Evolutionary conservation across 1,284 basidiomycete species (phyloP).

Genomic region (Ustilago tritici): DNA sequence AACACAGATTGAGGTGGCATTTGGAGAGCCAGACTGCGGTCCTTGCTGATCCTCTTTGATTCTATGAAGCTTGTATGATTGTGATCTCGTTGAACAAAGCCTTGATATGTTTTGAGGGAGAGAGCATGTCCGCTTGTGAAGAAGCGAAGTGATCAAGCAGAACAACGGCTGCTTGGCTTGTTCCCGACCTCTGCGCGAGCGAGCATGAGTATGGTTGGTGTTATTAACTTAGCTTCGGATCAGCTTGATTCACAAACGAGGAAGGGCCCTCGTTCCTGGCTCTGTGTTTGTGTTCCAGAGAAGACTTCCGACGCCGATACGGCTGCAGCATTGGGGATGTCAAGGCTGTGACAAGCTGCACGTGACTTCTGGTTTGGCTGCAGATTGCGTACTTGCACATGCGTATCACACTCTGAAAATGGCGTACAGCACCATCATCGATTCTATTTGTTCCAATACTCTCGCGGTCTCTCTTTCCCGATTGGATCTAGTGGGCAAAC

Average conservation of each 20-base stretch:
- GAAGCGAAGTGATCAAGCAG: not conserved
- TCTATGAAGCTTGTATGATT: not conserved
- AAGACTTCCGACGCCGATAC: too few relatives aligned
- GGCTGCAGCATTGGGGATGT: not conserved
- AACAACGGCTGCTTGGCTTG: not conserved
- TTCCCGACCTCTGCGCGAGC: not conserved
- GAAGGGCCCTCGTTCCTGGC: not conserved
- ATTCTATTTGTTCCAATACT: not conserved
- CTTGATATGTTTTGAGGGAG: not conserved
- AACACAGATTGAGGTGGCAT: not conserved
- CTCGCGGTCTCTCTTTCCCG: not conserved
- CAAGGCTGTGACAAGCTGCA: not conserved
- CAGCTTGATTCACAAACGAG: not conserved
- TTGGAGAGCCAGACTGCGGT: not conserved
- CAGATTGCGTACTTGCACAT: not conserved
- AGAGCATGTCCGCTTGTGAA: not conserved
- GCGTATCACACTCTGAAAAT: not conserved
- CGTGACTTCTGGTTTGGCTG: not conserved
- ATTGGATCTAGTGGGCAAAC: not conserved
- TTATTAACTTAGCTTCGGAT: not conserved
- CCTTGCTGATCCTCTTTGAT: not conserved
- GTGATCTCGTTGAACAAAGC: too few relatives aligned
- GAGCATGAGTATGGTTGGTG: not conserved
- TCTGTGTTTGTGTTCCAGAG: not conserved
- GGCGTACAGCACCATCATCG: not conserved